Conservation (phyloP, 352 stramenopile genomes). For the Discostella stelligera region DNA sequence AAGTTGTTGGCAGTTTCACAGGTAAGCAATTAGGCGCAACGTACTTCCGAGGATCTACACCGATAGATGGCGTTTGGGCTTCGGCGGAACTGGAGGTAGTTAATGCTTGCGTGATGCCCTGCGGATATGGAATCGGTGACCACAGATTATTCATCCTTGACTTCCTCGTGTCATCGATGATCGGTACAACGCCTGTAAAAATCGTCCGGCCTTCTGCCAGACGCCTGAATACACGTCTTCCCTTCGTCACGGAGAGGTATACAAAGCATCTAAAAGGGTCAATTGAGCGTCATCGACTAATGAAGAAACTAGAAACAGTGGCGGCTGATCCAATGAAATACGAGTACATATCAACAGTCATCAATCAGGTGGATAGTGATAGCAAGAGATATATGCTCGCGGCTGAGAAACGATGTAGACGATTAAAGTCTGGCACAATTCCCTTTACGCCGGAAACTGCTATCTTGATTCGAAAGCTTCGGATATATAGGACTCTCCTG, state of each 20-base stretch:
- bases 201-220: not conserved
- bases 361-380: constrained; percentile 20
- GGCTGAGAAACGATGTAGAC: constrained; percentile 31
- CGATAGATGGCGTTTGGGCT: not conserved
- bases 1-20: not conserved
- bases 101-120: too few species aligned
- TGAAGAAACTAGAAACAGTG: not conserved
- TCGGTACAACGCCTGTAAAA: not conserved
- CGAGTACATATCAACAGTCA: not conserved
- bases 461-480: not conserved
- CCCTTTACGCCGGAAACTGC: not conserved
- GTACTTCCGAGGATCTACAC: constrained; percentile 15
- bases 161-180: not conserved
- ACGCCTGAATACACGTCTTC: constrained; percentile 11
- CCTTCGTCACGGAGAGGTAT: not conserved
- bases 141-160: constrained; percentile 14
- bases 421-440: constrained; percentile 17
- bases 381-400: constrained; percentile 12
- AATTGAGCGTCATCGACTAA: not conserved
- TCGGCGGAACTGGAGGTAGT: too few species aligned
- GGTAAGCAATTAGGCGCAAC: constrained; percentile 5
- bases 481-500: constrained; percentile 14
- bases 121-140: too few species aligned
- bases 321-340: too few species aligned
- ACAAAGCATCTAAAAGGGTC: not conserved